Conservation (phyloP, 2,329 filamentous ascomycete genomes). For the Aspergillus latus region DNA sequence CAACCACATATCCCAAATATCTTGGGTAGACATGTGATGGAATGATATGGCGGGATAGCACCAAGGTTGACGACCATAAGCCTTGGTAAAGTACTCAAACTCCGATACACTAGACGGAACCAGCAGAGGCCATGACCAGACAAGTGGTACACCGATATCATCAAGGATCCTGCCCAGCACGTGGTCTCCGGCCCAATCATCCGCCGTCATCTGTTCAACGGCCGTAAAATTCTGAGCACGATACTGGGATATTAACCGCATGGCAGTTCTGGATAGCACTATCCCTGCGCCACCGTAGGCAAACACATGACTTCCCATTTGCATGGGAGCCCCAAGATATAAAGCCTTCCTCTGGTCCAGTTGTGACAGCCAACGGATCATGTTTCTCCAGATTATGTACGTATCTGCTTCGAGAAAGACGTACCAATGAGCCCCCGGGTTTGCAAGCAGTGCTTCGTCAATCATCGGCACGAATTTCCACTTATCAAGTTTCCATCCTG, state of each 20-base stretch:
- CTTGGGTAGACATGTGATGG: conserved; percentile 30
- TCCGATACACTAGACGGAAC: conserved; percentile 26
- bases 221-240: conserved; percentile 39
- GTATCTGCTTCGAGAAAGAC: conserved; percentile 59
- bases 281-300: conserved; percentile 53
- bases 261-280: conserved; percentile 48
- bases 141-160: conserved; percentile 43
- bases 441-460: conserved; percentile 44
- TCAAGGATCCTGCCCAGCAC: conserved; percentile 46
- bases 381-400: conserved; percentile 53
- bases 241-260: conserved; percentile 44
- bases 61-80: conserved; percentile 23
- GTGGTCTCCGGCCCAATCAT: conserved; percentile 48
- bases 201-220: conserved; percentile 44
- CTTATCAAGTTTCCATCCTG: conserved; percentile 53
- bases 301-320: conserved; percentile 47
- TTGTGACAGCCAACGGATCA: conserved; percentile 52
- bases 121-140: conserved; percentile 27
- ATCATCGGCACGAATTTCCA: conserved; percentile 58
- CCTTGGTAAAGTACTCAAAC: conserved; percentile 25
- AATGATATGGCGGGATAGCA: conserved; percentile 30
- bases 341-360: conserved; percentile 46
- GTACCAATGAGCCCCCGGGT: conserved; percentile 55
- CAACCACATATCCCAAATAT: conserved; percentile 25
- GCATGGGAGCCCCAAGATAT: conserved; percentile 54